phyloP scores from a whole-genome alignment of 2,329 filamentous ascomycete species.

The Sporothrix schenckii region DNA sequence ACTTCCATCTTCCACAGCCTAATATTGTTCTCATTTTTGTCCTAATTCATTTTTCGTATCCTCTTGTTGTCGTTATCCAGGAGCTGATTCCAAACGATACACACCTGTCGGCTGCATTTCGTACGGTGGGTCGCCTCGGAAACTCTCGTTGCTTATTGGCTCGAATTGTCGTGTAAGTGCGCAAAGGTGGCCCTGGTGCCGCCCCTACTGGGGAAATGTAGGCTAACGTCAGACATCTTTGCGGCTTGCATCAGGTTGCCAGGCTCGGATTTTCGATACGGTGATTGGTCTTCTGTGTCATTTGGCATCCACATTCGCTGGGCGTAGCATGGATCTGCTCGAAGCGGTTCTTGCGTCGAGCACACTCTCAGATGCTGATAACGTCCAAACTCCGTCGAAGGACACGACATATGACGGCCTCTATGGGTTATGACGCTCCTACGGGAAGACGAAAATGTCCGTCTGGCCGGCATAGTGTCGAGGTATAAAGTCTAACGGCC shows the following conservation, averaged over 20 bases:
- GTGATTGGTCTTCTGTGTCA: slow-evolving; percentile 4
- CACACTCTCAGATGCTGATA: not conserved
- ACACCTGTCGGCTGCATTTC: no score
- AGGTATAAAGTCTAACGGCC: not conserved
- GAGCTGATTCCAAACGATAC: not conserved
- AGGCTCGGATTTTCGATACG: slow-evolving; percentile 3
- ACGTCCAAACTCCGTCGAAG: slow-evolving; percentile 1
- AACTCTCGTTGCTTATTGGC: slow-evolving; percentile 15
- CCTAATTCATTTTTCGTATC: not conserved
- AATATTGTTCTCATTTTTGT: not conserved
- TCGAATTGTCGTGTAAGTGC: slow-evolving; percentile 10
- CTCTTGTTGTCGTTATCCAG: not conserved
- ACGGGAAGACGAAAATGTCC: not conserved
- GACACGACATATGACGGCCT: not conserved
- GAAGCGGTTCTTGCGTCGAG: not conserved
- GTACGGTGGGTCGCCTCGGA: slow-evolving; percentile 20
- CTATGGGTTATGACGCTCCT: not conserved
- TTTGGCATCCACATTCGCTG: not conserved
- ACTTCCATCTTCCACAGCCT: not conserved
- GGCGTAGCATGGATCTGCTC: not conserved
- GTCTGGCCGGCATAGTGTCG: not conserved
- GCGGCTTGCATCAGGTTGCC: not conserved
- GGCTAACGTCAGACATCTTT: not conserved
- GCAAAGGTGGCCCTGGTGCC: not conserved
- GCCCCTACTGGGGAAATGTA: not conserved